Base-by-base conservation (phyloP, 768 basidiomycete genomes). In the Tulasnella sp. region DNA sequence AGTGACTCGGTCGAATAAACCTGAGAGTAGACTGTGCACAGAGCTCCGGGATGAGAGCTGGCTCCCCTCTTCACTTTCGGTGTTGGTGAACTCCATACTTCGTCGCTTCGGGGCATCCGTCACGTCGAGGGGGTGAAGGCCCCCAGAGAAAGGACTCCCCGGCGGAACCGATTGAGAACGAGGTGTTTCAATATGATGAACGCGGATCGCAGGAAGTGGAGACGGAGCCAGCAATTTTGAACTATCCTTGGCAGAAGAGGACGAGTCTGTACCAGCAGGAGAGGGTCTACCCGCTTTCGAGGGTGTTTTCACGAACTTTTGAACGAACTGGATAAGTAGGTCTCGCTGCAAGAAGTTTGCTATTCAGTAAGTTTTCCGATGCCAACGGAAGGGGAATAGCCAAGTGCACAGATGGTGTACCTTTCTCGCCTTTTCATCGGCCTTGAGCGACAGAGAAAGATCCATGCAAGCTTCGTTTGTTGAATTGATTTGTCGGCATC, bases 381-480 rank as follows among this genome's bases (percentile, higher is more conserved):
- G 27, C 24, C 7, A 31, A 76, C 36, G 18, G 19, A 31, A 44
- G 19, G 19, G 40, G 21, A 34, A 76, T 75, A 46, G 40, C 0
- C 48, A 44, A 58, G 21, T 36, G 4, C 75, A 58, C 75, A 62
- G 16, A 4, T 3, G 34, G 58, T 83, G 16, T 39, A 86, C 86
- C 83, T 92, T 97, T 76, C 92, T 88, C 79, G 90, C 89, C 78
- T 89, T 90, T 42, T 95, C 93, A 81, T 96, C 94, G 0, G 92
- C 89, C 84, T 92, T 94, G 84, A 97, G 92, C 85, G 93, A 93
- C 44, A 99, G 87, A 75, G 94, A 95, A 82, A 99, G 92, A 85
- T 98, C 97, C 84, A 93, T 92, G 85, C 98, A 98, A 83, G 96
- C 95, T 85, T 99, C 97, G 83, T 94, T 93, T 7, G 93, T 94